These are phyloP conservation scores for Entomortierella chlamydospora DNA, from an alignment of 192 early-diverging fungal species.

Conservation along the genomic window DNA sequence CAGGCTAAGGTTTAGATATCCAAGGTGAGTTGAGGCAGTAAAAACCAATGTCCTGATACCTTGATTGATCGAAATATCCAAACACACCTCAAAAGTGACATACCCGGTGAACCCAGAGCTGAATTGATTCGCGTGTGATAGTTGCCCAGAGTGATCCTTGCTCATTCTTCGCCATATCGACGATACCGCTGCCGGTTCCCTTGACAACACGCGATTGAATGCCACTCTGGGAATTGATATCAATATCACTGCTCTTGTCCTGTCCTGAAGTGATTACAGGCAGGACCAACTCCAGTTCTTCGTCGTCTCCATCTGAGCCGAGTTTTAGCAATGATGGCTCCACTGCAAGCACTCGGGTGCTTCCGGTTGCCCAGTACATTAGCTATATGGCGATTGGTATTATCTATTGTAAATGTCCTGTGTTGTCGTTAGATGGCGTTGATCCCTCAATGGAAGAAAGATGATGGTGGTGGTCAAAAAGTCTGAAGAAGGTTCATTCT, in stretches of 20 bases:
- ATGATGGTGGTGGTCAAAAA: no score
- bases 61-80: no score
- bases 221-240: conserved; percentile 33
- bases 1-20: conserved; percentile 61
- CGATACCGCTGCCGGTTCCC: conserved; percentile 54
- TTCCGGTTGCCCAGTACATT: conserved; percentile 64
- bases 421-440: no score
- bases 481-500: no score
- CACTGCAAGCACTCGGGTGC: conserved; percentile 53
- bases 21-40: not conserved
- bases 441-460: no score
- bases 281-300: conserved; percentile 42
- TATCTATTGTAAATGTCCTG: not conserved
- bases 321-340: conserved; percentile 37
- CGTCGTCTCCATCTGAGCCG: conserved; percentile 28
- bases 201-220: conserved; percentile 35
- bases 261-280: conserved; percentile 41
- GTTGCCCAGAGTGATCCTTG: conserved; percentile 70
- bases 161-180: conserved; percentile 58
- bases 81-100: not conserved
- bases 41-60: not conserved
- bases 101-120: conserved; percentile 77
- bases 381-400: not conserved
- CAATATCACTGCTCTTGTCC: conserved; percentile 19
- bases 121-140: conserved; percentile 68